phyloP scores from a whole-genome alignment of 1,284 basidiomycete genomes.

The Phellinidium pouzarii region DNA sequence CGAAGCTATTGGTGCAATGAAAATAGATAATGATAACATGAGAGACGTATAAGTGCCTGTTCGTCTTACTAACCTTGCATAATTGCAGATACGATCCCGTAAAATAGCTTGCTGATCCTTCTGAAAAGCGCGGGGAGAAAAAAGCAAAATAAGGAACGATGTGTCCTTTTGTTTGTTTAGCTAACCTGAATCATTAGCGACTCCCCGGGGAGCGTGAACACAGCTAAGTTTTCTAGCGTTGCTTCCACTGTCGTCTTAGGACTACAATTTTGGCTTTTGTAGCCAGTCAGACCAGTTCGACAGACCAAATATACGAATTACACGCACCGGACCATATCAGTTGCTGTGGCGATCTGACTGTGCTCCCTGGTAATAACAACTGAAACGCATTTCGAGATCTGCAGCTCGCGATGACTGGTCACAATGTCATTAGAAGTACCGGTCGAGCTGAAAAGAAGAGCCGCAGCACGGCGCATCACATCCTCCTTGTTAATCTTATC shows the following conservation, averaged over 20 bases:
- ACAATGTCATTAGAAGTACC: neutral
- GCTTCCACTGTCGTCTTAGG: conserved; percentile 5
- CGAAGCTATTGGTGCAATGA: neutral
- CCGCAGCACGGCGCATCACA: conserved; percentile 5
- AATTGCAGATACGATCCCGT: conserved; percentile 10
- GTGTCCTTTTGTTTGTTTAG: neutral
- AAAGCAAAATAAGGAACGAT: neutral
- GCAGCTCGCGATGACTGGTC: conserved; percentile 2
- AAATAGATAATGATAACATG: neutral
- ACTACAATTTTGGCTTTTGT: conserved; percentile 5
- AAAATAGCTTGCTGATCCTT: conserved; percentile 14
- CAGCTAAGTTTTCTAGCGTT: conserved; percentile 8
- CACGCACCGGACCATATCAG: conserved; percentile 5
- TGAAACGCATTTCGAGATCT: neutral
- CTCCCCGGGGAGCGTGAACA: conserved; percentile 15
- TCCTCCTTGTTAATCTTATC: conserved; percentile 8
- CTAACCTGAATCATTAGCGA: conserved; percentile 12
- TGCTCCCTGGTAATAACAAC: neutral
- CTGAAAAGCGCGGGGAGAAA: neutral
- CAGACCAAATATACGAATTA: neutral
- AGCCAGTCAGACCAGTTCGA: neutral
- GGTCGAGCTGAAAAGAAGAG: conserved; percentile 4
- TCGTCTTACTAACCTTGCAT: conserved; percentile 1
- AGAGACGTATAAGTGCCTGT: neutral
- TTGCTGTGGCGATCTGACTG: neutral